phyloP scores from a whole-genome alignment of 2,329 filamentous ascomycete species.

The Xylaria hypoxylon region DNA sequence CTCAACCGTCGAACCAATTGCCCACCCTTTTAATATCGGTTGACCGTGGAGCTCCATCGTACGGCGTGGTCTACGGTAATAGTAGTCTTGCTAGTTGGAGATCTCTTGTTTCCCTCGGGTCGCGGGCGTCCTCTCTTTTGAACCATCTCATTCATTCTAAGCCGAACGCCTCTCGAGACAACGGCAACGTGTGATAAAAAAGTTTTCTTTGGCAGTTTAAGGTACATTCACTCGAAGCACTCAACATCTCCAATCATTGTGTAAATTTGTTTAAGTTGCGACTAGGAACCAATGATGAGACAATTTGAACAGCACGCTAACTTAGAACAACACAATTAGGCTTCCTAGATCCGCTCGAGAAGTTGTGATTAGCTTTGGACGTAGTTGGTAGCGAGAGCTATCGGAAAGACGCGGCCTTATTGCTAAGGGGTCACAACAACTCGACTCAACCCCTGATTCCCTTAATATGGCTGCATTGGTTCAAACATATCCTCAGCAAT shows the following conservation, averaged over 20 bases:
- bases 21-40: constrained; percentile 40
- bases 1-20: constrained; percentile 40
- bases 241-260: background rate
- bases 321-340: constrained; percentile 15
- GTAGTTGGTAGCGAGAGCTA: constrained; percentile 25
- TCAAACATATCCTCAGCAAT: constrained; percentile 82
- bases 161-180: constrained; percentile 20
- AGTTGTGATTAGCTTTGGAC: constrained; percentile 13
- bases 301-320: constrained; percentile 25
- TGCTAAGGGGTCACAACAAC: constrained; percentile 38
- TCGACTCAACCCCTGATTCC: constrained; percentile 37
- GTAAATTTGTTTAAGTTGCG: background rate
- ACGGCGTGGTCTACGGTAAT: constrained; percentile 57
- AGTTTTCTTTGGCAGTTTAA: constrained; percentile 23
- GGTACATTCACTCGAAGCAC: constrained; percentile 29
- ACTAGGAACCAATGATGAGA: background rate
- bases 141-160: constrained; percentile 21
- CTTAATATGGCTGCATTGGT: constrained; percentile 82
- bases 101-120: constrained; percentile 59
- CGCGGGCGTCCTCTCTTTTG: constrained; percentile 67
- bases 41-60: constrained; percentile 47
- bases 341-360: constrained; percentile 18
- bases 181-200: constrained; percentile 16
- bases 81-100: constrained; percentile 58
- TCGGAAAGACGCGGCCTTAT: constrained; percentile 36